A percentile compares a stretch with the other conserved stretches of the same genome.
Conservation (phyloP, 2,329 filamentous ascomycete species). For the Apiospora arundinis region DNA sequence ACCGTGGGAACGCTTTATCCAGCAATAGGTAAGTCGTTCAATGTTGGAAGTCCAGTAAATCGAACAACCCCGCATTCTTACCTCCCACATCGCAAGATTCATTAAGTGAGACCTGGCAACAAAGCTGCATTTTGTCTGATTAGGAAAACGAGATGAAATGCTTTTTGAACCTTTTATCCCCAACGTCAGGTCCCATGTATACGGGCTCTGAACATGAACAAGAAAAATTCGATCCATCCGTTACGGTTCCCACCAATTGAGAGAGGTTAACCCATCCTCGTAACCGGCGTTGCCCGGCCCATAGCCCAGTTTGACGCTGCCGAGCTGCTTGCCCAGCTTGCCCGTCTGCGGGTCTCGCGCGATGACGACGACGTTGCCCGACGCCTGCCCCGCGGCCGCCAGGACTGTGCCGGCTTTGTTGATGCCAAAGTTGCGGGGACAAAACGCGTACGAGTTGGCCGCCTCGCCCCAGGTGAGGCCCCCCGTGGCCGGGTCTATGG, state of each 20-base stretch:
- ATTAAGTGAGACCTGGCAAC: no score
- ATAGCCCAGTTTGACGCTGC: slow-evolving; percentile 47
- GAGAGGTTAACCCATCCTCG: slow-evolving; percentile 55
- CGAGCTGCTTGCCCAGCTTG: slow-evolving; percentile 55
- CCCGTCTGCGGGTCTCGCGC: slow-evolving; percentile 61
- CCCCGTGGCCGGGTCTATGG: slow-evolving; percentile 52
- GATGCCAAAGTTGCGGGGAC: slow-evolving; percentile 67
- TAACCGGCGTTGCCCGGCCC: slow-evolving; percentile 48
- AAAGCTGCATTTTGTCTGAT: no score
- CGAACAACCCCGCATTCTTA: not conserved
- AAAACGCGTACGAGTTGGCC: slow-evolving; percentile 62
- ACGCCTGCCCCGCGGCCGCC: slow-evolving; percentile 68
- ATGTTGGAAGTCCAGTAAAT: not conserved
- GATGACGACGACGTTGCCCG: slow-evolving; percentile 63
- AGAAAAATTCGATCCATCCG: no score
- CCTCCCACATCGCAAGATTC: no score
- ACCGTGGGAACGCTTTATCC: not conserved
- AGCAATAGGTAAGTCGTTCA: not conserved
- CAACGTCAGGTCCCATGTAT: slow-evolving; percentile 38
- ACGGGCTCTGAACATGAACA: not conserved
- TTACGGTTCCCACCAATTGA: slow-evolving; percentile 51
- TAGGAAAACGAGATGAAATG: no score
- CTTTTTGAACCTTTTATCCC: slow-evolving; percentile 33
- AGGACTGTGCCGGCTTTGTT: slow-evolving; percentile 65
- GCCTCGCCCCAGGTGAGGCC: slow-evolving; percentile 58